Conservation (phyloP, 1,284 basidiomycete species). For the Neolentinus lepideus region DNA sequence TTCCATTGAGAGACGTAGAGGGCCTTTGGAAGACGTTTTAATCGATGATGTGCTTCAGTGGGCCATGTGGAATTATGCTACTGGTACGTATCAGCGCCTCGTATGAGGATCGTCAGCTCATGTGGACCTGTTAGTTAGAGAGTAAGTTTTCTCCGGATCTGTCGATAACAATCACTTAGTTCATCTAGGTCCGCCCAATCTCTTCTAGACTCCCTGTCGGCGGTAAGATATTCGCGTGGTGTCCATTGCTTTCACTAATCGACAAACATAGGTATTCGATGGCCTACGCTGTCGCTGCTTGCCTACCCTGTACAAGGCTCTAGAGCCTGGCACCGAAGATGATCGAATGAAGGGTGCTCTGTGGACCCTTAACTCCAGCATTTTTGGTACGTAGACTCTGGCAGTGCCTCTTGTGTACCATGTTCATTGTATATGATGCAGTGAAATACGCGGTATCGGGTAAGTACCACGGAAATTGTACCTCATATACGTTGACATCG, state of each 20-base stretch:
- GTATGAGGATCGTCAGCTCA: not conserved
- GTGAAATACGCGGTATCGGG: constrained; percentile 55
- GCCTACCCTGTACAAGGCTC: constrained; percentile 60
- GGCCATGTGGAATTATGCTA: constrained; percentile 79
- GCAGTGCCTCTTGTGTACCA: not conserved
- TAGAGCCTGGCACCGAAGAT: constrained; percentile 73
- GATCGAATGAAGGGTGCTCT: constrained; percentile 91
- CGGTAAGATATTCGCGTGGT: constrained; percentile 26
- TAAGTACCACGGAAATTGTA: constrained; percentile 17
- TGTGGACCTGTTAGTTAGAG: constrained; percentile 28
- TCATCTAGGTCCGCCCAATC: constrained; percentile 48
- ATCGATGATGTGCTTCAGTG: constrained; percentile 82
- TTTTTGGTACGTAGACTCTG: constrained; percentile 36
- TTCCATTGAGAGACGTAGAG: constrained; percentile 64
- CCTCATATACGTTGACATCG: not conserved
- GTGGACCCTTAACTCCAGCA: constrained; percentile 70
- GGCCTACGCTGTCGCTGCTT: constrained; percentile 64
- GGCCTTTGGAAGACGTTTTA: constrained; percentile 65
- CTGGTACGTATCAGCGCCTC: constrained; percentile 30
- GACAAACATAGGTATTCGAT: constrained; percentile 54
- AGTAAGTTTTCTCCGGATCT: constrained; percentile 33
- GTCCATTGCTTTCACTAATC: not conserved
- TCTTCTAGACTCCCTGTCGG: constrained; percentile 49
- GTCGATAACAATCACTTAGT: constrained; percentile 2
- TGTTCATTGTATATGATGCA: constrained; percentile 8